Base-by-base conservation (phyloP, 2,329 filamentous ascomycete species). In the Fusarium bactridioides region DNA sequence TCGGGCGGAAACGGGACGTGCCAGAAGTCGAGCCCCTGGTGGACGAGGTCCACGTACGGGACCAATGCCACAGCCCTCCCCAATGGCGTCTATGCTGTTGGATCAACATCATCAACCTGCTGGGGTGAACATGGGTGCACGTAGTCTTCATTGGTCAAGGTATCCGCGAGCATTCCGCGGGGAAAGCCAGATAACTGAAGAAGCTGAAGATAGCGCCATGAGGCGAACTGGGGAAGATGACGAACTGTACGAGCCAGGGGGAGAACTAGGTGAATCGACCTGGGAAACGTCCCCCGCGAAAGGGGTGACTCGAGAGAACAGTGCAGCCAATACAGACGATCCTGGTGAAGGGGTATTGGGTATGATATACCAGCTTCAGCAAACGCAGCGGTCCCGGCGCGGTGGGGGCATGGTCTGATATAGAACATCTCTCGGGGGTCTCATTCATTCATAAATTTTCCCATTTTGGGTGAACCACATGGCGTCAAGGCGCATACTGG, bases 101-200 rank as follows among this genome's bases (percentile, higher is more conserved):
- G 93, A 95, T 80, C 90, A 92, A 5, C 92, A 93, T 77, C 91
- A 95, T 69, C 92, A 94, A 68, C 92, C 92, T 10, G 84, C 86
- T 3, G 83, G 83, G 4, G 84, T 86, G 15, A 83, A 83, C 10
- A 79, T 84, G 40, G 82, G 82, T 4, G 81, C 77, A 23, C 84
- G 85, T 43, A 88, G 85, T 56, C 77, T 83, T n/a, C 83, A 88
- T 66, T 81, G 84, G 57, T 80, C 81, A 19, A 85, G 86, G 27
- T 80, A 83, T 71, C 75, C 84, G 74, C 82, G 82, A 64, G 81
- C 78, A 58, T 85, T 85, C 74, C 86, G 83, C 54, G 84, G 79
- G 38, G 88, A 84, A 70, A 82, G 78, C 53, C 85, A 83, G 74
- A 89, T 87, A 74, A 87, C 87, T 12, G 89, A 90, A 70, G 88